These are phyloP conservation scores for Tolypocladium guangdongense DNA, from an alignment of 2,329 filamentous ascomycete species.

Conservation along the genomic window DNA sequence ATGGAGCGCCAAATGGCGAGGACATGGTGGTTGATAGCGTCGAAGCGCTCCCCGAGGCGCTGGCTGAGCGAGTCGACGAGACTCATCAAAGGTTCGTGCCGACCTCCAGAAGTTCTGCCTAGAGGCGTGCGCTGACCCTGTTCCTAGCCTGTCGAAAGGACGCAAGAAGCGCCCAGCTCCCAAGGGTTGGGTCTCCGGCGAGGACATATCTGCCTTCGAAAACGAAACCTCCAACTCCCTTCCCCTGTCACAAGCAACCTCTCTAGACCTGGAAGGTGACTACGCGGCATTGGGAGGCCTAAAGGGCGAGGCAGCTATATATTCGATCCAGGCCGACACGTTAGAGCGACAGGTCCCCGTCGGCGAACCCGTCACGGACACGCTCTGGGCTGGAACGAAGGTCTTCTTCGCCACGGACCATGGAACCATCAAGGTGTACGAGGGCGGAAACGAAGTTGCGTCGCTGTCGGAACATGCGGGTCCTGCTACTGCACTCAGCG, in stretches of 20 bases:
- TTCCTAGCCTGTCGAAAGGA: conserved; percentile 66
- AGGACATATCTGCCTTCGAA: conserved; percentile 49
- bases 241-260: conserved; percentile 36
- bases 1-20: conserved; percentile 51
- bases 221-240: conserved; percentile 33
- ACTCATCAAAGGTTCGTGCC: conserved; percentile 64
- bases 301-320: conserved; percentile 65
- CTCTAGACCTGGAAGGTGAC: conserved; percentile 42
- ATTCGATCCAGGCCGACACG: conserved; percentile 58
- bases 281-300: conserved; percentile 64
- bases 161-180: conserved; percentile 85
- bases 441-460: conserved; percentile 57
- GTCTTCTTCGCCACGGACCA: conserved; percentile 64
- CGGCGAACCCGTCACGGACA: conserved; percentile 56
- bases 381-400: conserved; percentile 54
- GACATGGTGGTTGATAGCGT: conserved; percentile 82
- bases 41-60: conserved; percentile 59
- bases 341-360: conserved; percentile 57
- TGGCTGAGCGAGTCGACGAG: conserved; percentile 65
- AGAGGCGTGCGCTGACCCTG: conserved; percentile 5
- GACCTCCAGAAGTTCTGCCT: neutral
- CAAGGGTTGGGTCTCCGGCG: conserved; percentile 69
- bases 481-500: conserved; percentile 61
- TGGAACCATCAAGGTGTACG: conserved; percentile 70
- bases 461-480: conserved; percentile 76